phyloP scores from a whole-genome alignment of 306 rosid species.

The Pterocarpus santalinus region DNA sequence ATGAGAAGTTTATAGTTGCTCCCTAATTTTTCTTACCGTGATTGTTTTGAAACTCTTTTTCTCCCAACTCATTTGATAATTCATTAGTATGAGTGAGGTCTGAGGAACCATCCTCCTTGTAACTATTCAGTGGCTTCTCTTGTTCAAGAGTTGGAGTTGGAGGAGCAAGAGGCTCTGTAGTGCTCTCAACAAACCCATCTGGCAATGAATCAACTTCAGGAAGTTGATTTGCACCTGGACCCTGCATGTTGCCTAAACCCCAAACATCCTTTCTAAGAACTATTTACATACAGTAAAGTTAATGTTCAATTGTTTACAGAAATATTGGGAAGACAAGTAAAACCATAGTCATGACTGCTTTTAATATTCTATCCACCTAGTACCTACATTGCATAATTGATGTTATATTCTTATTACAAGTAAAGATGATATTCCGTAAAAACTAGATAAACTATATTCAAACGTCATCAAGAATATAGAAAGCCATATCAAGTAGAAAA shows the following conservation, averaged over 20 bases:
- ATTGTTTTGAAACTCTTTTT: constrained; percentile 56
- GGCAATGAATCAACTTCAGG: constrained; percentile 93
- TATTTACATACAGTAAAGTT: constrained; percentile 33
- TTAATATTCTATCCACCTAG: constrained; percentile 28
- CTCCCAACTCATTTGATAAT: constrained; percentile 45
- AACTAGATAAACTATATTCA: constrained; percentile 26
- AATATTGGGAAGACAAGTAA: constrained; percentile 10
- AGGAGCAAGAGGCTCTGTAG: constrained; percentile 73
- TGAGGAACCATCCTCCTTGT: constrained; percentile 51
- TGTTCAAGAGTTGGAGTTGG: constrained; percentile 66
- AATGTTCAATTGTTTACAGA: constrained; percentile 19
- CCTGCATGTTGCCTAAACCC: constrained; percentile 74
- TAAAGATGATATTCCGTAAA: not conserved
- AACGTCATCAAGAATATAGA: constrained; percentile 17
- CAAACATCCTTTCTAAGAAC: constrained; percentile 46
- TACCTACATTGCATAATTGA: constrained; percentile 23
- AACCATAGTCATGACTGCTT: constrained; percentile 11
- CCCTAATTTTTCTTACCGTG: constrained; percentile 55
- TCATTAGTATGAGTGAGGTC: constrained; percentile 54
- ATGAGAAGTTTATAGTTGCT: constrained; percentile 55
- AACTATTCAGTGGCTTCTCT: constrained; percentile 60
- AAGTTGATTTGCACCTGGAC: constrained; percentile 82
- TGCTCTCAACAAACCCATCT: constrained; percentile 90
- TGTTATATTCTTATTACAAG: constrained; percentile 24
- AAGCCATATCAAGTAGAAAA: constrained; percentile 17